Conservation (phyloP, 2,329 filamentous ascomycete genomes). For the Boeremia exigua region DNA sequence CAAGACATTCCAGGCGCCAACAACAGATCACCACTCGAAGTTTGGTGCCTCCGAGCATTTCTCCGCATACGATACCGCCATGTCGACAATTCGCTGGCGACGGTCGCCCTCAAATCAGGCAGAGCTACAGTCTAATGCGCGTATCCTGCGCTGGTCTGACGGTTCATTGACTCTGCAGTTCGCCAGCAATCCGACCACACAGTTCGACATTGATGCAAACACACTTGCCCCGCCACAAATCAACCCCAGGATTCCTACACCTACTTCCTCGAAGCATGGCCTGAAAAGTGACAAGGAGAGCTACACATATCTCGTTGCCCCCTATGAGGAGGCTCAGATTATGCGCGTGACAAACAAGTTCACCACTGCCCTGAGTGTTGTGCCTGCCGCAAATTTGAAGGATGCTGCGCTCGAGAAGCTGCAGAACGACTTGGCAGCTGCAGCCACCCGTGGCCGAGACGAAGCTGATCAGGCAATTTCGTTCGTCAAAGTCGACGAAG, state of each 20-base stretch:
- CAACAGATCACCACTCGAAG: conserved; percentile 61
- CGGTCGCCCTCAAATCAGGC: conserved; percentile 69
- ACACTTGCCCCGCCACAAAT: conserved; percentile 66
- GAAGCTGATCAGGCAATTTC: conserved; percentile 61
- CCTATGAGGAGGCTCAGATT: conserved; percentile 70
- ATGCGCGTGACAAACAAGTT: conserved; percentile 78
- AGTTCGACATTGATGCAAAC: conserved; percentile 77
- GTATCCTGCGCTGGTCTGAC: conserved; percentile 79
- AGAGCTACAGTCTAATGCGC: conserved; percentile 75
- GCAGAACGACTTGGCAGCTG: conserved; percentile 70
- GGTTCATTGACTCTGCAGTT: conserved; percentile 78
- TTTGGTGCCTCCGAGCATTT: conserved; percentile 56
- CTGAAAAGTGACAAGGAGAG: conserved; percentile 64
- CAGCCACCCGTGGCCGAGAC: conserved; percentile 58
- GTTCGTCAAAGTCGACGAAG: conserved; percentile 72
- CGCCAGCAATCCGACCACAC: conserved; percentile 69
- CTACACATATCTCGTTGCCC: conserved; percentile 77
- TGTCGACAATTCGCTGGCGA: conserved; percentile 72
- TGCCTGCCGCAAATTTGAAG: conserved; percentile 69
- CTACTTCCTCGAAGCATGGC: conserved; percentile 44
- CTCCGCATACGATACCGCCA: conserved; percentile 68
- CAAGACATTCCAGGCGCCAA: conserved; percentile 69
- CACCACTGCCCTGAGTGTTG: conserved; percentile 73
- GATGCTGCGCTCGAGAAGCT: conserved; percentile 75
- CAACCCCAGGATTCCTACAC: conserved; percentile 57